These are phyloP conservation scores for Sphenostylis stenocarpa DNA, from an alignment of 306 rosid species.

Conservation along the genomic window DNA sequence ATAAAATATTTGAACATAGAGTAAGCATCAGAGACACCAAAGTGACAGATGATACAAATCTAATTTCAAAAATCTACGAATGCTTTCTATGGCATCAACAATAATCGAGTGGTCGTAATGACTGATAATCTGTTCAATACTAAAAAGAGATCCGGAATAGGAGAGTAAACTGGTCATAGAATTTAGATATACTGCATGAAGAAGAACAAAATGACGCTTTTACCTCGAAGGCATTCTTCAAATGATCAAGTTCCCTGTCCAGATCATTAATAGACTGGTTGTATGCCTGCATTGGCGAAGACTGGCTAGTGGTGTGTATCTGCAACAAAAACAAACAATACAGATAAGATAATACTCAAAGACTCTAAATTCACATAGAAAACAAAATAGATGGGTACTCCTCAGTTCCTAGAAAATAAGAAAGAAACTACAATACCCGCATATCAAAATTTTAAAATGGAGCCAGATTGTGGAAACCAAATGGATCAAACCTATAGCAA, in stretches of 20 bases:
- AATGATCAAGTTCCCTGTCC: conserved; percentile 77
- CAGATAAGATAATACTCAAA: background rate
- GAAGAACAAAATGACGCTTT: background rate
- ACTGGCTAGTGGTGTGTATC: conserved; percentile 94
- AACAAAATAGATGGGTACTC: background rate
- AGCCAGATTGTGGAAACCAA: background rate
- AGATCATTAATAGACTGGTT: conserved; percentile 92
- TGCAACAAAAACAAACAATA: conserved; percentile 37
- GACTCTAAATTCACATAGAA: background rate
- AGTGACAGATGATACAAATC: background rate
- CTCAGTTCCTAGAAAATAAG: background rate
- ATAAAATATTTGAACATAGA: conserved; percentile 12
- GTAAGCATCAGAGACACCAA: background rate
- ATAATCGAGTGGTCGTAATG: background rate
- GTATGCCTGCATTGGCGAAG: conserved; percentile 95
- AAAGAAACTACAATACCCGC: background rate
- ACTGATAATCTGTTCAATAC: background rate
- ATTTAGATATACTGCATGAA: background rate
- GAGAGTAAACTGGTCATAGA: background rate
- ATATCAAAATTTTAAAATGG: background rate
- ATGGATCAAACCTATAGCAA: background rate
- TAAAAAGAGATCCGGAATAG: background rate
- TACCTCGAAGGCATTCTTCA: conserved; percentile 83
- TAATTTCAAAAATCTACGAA: background rate
- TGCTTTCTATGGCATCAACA: background rate